A percentile compares a stretch with the other conserved stretches of the same genome.
These are phyloP conservation scores for Naganishia vaughanmartiniae DNA, from an alignment of 768 basidiomycete species.

Conservation along the genomic window DNA sequence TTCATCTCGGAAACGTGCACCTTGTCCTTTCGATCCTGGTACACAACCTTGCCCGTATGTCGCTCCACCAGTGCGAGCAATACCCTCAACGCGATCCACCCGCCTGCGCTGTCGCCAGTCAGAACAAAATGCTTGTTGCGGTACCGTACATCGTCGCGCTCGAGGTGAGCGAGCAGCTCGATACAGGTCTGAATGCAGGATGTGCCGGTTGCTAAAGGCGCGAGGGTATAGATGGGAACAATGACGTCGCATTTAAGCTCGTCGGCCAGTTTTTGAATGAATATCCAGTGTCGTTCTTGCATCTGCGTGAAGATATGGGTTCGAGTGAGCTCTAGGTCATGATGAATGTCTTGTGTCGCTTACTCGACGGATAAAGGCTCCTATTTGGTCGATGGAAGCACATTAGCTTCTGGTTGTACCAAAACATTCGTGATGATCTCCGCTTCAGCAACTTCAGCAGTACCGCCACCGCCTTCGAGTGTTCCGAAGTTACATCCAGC, in stretches of 20 bases:
- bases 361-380: conserved; percentile 23
- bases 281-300: conserved; percentile 28
- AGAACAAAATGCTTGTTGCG: conserved; percentile 30
- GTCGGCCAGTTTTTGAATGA: conserved; percentile 23
- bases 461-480: too few relatives aligned
- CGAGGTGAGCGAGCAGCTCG: conserved; percentile 24
- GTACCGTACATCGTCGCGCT: conserved; percentile 30
- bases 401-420: not conserved
- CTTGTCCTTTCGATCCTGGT: not conserved
- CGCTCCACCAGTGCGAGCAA: conserved; percentile 21
- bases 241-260: conserved; percentile 25
- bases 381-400: not conserved
- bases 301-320: conserved; percentile 12
- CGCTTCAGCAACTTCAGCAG: too few relatives aligned
- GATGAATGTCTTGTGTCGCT: not conserved
- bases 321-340: not conserved
- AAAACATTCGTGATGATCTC: not conserved
- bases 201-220: conserved; percentile 28
- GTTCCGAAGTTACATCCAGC: not conserved
- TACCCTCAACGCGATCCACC: conserved; percentile 30
- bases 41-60: not conserved
- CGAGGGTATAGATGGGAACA: conserved; percentile 32
- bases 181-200: conserved; percentile 24
- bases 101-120: conserved; percentile 37
- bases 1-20: not conserved